These are phyloP conservation scores for Backusella luteola DNA, from an alignment of 192 early-diverging fungal species.

Conservation along the genomic window DNA sequence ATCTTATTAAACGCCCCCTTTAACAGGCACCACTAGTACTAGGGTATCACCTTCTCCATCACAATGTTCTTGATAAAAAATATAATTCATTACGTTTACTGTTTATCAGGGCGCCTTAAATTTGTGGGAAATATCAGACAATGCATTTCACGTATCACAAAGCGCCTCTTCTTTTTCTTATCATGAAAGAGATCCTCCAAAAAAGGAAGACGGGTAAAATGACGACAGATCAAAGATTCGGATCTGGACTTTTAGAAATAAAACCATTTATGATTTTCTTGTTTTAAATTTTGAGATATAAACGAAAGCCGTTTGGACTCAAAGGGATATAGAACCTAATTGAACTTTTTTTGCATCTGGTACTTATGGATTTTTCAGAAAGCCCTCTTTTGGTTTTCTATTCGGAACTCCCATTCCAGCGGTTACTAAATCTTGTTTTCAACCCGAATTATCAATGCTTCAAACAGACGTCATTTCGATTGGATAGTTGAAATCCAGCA, in stretches of 20 bases:
- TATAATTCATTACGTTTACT: no score
- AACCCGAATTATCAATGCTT: neutral
- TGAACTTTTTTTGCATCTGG: neutral
- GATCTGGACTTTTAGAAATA: neutral
- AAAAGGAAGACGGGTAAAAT: neutral
- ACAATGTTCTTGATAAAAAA: no score
- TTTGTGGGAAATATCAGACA: neutral
- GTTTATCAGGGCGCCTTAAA: neutral
- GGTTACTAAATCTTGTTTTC: neutral
- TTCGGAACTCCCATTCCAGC: neutral
- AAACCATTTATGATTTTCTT: neutral
- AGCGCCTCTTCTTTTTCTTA: neutral
- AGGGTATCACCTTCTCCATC: no score
- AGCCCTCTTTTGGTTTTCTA: neutral
- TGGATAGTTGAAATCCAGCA: neutral
- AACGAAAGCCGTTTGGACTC: neutral
- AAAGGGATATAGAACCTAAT: no score
- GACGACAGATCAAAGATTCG: neutral
- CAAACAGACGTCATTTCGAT: conserved; percentile 1
- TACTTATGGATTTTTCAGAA: neutral
- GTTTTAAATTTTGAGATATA: neutral
- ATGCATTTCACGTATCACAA: neutral
- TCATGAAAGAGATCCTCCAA: neutral
- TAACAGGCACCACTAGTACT: neutral
- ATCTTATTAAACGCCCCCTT: neutral